A percentile compares a stretch with the other conserved stretches of the same genome.
Conservation (phyloP, 495 filamentous ascomycete species). For the Astrothelium subdiscretum region DNA sequence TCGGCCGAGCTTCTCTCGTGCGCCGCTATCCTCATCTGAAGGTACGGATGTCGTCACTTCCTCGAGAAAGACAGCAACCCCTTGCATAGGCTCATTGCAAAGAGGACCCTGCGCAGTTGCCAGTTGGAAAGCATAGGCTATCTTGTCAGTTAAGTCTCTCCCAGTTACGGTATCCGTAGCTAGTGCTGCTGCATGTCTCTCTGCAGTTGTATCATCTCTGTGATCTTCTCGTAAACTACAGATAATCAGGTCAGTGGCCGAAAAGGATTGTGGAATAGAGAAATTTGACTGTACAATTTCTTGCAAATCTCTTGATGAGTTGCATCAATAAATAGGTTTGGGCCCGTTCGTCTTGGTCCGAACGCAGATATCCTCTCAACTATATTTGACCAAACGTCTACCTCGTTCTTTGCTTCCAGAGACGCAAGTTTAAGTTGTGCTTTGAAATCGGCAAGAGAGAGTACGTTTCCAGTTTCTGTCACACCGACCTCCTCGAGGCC, state of each 20-base stretch:
- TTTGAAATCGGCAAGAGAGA: conserved; percentile 66
- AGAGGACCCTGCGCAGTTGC: conserved; percentile 81
- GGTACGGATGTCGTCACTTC: conserved; percentile 49
- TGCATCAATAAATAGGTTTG: conserved; percentile 81
- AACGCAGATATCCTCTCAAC: conserved; percentile 80
- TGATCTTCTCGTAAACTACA: conserved; percentile 22
- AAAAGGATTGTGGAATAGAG: not conserved
- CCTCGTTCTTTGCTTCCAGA: conserved; percentile 48
- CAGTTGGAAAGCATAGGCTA: conserved; percentile 86
- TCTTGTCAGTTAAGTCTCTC: conserved; percentile 75
- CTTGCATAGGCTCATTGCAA: conserved; percentile 88
- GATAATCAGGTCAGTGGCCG: conserved; percentile 10
- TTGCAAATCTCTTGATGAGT: conserved; percentile 62
- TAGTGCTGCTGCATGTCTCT: conserved; percentile 2
- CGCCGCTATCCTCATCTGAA: conserved; percentile 39
- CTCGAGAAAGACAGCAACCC: conserved; percentile 84
- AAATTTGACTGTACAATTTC: conserved; percentile 49
- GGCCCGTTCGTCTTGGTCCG: conserved; percentile 72
- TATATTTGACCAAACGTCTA: conserved; percentile 63
- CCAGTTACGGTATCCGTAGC: conserved; percentile 47
- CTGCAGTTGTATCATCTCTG: not conserved
- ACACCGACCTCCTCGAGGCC: conserved; percentile 33
- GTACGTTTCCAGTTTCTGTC: conserved; percentile 36
- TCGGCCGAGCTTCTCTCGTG: conserved; percentile 60
- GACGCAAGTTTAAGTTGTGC: conserved; percentile 56